A percentile compares a stretch with the other conserved stretches of the same genome.
Evolutionary conservation across 192 early-diverging fungal species (phyloP).

Genomic region (Mortierella alpina): DNA sequence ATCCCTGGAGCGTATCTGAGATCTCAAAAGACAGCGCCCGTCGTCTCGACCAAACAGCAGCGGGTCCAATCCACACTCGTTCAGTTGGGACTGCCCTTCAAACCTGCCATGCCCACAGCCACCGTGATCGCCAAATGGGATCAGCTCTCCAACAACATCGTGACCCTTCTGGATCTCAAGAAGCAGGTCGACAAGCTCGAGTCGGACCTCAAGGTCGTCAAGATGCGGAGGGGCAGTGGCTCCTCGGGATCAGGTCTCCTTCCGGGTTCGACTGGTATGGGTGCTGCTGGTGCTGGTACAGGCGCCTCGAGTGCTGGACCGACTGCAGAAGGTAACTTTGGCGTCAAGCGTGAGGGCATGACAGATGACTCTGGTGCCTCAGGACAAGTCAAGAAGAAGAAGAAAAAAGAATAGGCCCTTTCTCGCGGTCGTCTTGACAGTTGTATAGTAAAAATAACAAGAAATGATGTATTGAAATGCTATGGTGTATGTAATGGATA

Average conservation of each 20-base stretch:
- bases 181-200: conserved; percentile 86
- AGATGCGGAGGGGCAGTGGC: conserved; percentile 42
- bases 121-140: conserved; percentile 85
- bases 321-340: conserved; percentile 7
- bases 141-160: conserved; percentile 77
- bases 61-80: conserved; percentile 25
- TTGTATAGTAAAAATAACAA: neutral
- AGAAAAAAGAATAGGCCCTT: conserved; percentile 26
- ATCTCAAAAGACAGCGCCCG: conserved; percentile 65
- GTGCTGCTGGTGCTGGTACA: neutral
- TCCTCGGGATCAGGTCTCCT: conserved; percentile 52
- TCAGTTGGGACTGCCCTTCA: conserved; percentile 42
- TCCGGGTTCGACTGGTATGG: conserved; percentile 10
- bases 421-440: neutral
- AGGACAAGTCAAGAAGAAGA: conserved; percentile 45
- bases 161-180: conserved; percentile 85
- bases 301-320: neutral
- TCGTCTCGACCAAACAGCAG: conserved; percentile 61
- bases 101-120: conserved; percentile 88
- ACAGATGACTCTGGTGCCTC: conserved; percentile 25
- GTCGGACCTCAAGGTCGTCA: conserved; percentile 70
- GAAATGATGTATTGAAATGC: neutral
- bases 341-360: conserved; percentile 45
- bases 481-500: neutral
- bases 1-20: conserved; percentile 73